These are phyloP conservation scores for Mycena capillaripes DNA, from an alignment of 768 basidiomycete genomes.

Conservation along the genomic window DNA sequence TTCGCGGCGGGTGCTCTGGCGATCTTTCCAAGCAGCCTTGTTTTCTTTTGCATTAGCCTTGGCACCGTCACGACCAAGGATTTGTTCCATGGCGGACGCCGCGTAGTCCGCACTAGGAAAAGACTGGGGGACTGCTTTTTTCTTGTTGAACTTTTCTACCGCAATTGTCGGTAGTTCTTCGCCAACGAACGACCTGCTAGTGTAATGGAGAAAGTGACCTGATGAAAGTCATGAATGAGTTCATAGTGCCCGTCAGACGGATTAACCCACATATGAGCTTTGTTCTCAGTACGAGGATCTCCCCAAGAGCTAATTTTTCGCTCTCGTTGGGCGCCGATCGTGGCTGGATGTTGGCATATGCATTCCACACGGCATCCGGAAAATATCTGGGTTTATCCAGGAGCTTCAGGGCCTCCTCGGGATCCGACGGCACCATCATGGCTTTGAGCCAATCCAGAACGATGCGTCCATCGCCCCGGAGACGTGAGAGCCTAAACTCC, in stretches of 20 bases:
- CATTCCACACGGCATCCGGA: slow-evolving; percentile 33
- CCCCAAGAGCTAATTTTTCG: slow-evolving; percentile 27
- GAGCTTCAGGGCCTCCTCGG: not conserved
- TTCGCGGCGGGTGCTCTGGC: slow-evolving; percentile 15
- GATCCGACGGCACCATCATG: not conserved
- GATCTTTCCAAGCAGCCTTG: slow-evolving; percentile 25
- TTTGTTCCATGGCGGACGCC: not conserved
- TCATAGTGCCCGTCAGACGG: not conserved
- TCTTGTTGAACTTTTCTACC: slow-evolving; percentile 16
- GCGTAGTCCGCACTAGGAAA: not conserved
- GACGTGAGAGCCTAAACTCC: slow-evolving; percentile 23
- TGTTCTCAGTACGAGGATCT: slow-evolving; percentile 27
- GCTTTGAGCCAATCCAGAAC: slow-evolving; percentile 25
- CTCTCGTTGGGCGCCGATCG: slow-evolving; percentile 5
- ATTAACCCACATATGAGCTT: slow-evolving; percentile 34
- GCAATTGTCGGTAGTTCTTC: not conserved
- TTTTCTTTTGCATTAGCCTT: slow-evolving; percentile 22
- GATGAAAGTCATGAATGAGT: not conserved
- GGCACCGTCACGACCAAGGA: slow-evolving; percentile 11
- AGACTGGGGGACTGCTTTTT: not conserved
- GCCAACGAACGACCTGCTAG: slow-evolving; percentile 16
- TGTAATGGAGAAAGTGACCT: slow-evolving; percentile 17
- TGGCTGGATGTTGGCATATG: not conserved
- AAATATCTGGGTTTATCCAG: slow-evolving; percentile 32
- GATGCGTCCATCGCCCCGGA: slow-evolving; percentile 6